Evolutionary conservation across 2,329 filamentous ascomycete species (phyloP).

Genomic region (Fusarium musae): DNA sequence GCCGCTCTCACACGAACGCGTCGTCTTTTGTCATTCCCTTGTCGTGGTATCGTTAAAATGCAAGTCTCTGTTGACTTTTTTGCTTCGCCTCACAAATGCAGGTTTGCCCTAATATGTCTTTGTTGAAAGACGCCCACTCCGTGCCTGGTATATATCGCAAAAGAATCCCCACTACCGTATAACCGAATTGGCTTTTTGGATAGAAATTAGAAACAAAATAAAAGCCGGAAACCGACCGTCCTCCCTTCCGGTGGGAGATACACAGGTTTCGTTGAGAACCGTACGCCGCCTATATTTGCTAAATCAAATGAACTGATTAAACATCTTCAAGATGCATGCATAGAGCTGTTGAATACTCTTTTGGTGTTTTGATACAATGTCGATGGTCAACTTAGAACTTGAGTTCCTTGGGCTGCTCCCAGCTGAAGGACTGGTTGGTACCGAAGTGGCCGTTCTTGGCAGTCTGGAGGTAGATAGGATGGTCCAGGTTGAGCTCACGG

Average conservation of each 20-base stretch:
- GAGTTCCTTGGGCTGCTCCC: conserved; percentile 97
- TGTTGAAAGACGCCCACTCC: conserved; percentile 61
- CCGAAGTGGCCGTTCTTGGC: conserved; percentile 99
- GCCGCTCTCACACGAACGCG: conserved; percentile 49
- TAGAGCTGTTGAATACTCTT: conserved; percentile 57
- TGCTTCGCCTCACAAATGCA: conserved; percentile 54
- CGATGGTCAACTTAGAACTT: conserved; percentile 74
- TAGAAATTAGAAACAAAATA: conserved; percentile 46
- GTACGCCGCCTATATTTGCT: conserved; percentile 54
- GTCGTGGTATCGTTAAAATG: conserved; percentile 55
- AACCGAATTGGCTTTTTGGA: conserved; percentile 41
- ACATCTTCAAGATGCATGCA: conserved; percentile 50
- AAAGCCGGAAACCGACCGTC: conserved; percentile 51
- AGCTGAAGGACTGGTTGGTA: conserved; percentile 96
- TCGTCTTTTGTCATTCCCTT: conserved; percentile 48
- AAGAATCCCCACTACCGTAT: conserved; percentile 40
- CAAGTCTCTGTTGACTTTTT: conserved; percentile 50
- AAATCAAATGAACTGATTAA: conserved; percentile 53
- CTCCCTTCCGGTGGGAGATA: conserved; percentile 49
- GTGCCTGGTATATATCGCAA: conserved; percentile 51
- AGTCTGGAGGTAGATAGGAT: conserved; percentile 97
- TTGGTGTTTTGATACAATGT: conserved; percentile 30
- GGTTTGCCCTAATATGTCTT: conserved; percentile 52
- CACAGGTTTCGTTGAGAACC: conserved; percentile 60
- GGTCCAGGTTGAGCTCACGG: conserved; percentile 92